Percentiles rank a stretch among this genome's conserved stretches.
These are phyloP conservation scores for Dactylellina leptospora DNA, from an alignment of 2,329 filamentous ascomycete species.

Conservation along the genomic window DNA sequence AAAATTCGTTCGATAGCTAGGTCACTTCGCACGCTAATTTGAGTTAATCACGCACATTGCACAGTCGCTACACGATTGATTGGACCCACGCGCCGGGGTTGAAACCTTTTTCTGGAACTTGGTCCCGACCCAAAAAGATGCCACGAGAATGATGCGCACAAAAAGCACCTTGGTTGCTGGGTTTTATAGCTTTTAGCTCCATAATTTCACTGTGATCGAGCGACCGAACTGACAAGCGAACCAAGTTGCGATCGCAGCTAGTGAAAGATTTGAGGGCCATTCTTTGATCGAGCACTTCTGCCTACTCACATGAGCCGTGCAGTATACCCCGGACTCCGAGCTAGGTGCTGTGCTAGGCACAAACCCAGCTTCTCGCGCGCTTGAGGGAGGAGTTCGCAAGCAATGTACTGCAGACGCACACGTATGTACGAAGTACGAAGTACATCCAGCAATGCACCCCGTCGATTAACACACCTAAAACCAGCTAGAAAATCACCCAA, in stretches of 20 bases:
- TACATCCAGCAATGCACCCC: neutral
- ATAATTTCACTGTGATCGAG: slow-evolving; percentile 5
- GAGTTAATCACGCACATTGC: slow-evolving; percentile 24
- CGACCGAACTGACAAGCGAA: slow-evolving; percentile 1
- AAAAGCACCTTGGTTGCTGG: slow-evolving; percentile 10
- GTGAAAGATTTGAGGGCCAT: neutral
- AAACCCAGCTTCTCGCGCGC: slow-evolving; percentile 19
- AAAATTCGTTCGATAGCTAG: neutral
- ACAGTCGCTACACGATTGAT: slow-evolving; percentile 3
- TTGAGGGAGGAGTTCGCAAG: slow-evolving; percentile 4
- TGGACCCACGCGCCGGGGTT: slow-evolving; percentile 35
- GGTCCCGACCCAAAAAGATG: slow-evolving; percentile 23
- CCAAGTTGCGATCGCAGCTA: slow-evolving; percentile 13
- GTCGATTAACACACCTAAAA: neutral
- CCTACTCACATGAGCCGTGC: too few relatives aligned
- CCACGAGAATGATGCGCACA: slow-evolving; percentile 7
- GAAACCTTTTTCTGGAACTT: slow-evolving; percentile 27
- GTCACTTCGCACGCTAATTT: slow-evolving; percentile 11
- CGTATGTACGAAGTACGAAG: slow-evolving; percentile 10
- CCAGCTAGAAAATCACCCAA: slow-evolving; percentile 1
- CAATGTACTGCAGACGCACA: neutral
- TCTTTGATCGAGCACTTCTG: neutral
- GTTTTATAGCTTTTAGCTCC: neutral
- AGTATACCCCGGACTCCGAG: too few relatives aligned
- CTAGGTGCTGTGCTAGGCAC: neutral